These are phyloP conservation scores for Pseudogymnoascus pannorum DNA, from an alignment of 2,329 filamentous ascomycete species.

Conservation along the genomic window DNA sequence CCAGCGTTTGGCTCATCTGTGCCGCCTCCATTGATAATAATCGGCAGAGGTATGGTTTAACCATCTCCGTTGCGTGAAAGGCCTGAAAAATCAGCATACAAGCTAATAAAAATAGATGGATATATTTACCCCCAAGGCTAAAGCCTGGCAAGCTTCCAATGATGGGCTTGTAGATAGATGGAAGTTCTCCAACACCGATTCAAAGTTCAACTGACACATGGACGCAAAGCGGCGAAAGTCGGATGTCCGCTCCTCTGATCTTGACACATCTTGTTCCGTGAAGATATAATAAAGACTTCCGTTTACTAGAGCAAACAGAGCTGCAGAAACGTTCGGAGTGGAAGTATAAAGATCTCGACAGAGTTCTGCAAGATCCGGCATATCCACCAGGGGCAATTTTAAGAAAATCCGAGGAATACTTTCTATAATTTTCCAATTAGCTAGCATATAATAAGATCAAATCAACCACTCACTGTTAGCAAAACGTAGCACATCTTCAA, in stretches of 20 bases:
- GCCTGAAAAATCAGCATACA: not conserved
- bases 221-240: not conserved
- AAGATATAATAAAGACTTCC: conserved; percentile 15
- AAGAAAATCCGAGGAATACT: not conserved
- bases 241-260: not conserved
- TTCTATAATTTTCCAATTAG: not conserved
- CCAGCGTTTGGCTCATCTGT: conserved; percentile 9
- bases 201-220: not conserved
- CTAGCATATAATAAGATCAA: not conserved
- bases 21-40: conserved; percentile 9
- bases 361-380: not conserved
- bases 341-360: not conserved
- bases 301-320: conserved; percentile 14
- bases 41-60: conserved; percentile 7
- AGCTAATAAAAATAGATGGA: not conserved
- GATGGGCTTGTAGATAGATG: not conserved
- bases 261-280: not conserved
- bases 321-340: not conserved
- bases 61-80: not conserved
- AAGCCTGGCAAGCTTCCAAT: not conserved
- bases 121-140: not conserved
- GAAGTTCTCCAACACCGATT: not conserved
- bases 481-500: conserved; percentile 13
- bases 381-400: not conserved
- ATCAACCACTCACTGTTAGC: conserved; percentile 9